phyloP scores from a whole-genome alignment of 805 yeast species.

The Starmera quercuum region DNA sequence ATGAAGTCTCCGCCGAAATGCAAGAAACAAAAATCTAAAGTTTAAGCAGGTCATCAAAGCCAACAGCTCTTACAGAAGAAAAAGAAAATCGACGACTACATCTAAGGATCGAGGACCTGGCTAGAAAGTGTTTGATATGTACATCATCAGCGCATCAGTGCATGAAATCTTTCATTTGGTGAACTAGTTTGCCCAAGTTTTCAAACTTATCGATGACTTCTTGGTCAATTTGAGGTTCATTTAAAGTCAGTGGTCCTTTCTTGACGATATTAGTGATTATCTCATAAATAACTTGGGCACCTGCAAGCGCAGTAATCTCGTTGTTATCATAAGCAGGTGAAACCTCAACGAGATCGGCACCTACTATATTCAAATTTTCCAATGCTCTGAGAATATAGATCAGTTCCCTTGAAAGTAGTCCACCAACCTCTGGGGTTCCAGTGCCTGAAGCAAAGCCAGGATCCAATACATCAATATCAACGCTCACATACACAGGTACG shows the following conservation, averaged over 20 bases:
- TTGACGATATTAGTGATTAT: conserved; percentile 69
- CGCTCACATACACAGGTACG: conserved; percentile 65
- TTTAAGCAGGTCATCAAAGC: no score
- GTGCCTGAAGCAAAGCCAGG: conserved; percentile 74
- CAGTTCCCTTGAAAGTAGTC: conserved; percentile 61
- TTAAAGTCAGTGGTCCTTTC: conserved; percentile 34
- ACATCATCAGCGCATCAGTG: no score
- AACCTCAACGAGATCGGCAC: conserved; percentile 75
- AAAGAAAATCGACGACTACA: no score
- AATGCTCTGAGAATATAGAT: conserved; percentile 51
- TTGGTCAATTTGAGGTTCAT: no score
- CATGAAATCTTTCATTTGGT: no score
- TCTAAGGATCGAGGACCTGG: no score
- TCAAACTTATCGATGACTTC: no score
- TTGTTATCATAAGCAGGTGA: conserved; percentile 59
- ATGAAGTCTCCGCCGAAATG: no score
- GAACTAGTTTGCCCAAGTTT: no score
- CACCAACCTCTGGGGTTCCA: conserved; percentile 75
- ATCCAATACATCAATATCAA: conserved; percentile 74
- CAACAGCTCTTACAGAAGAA: no score
- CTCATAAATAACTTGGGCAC: conserved; percentile 67
- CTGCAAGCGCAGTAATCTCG: conserved; percentile 61
- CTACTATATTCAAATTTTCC: conserved; percentile 54
- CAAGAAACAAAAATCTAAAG: no score
- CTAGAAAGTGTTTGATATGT: no score